Percentiles rank a stretch among this genome's conserved stretches.
These are phyloP conservation scores for Aspergillus egyptiacus DNA, from an alignment of 495 filamentous ascomycete species.

Conservation along the genomic window DNA sequence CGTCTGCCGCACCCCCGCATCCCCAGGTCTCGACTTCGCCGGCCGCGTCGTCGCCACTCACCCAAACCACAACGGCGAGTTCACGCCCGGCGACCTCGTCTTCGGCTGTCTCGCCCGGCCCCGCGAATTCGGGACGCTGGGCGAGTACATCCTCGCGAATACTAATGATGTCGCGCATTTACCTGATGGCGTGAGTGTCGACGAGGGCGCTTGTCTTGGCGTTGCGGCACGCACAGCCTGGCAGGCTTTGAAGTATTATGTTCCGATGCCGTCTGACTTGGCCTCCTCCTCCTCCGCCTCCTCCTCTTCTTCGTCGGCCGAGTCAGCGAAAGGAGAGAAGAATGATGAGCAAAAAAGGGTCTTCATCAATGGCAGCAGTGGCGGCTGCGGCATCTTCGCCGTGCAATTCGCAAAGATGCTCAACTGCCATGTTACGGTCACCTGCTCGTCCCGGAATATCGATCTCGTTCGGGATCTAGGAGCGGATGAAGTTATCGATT, in stretches of 20 bases:
- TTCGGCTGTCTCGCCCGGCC: conserved; percentile 45
- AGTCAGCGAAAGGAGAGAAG: no score
- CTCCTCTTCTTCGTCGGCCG: not conserved
- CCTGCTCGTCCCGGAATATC: conserved; percentile 54
- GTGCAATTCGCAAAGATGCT: conserved; percentile 62
- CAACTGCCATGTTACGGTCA: conserved; percentile 57
- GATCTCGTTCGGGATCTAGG: conserved; percentile 53
- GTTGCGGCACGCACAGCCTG: conserved; percentile 55
- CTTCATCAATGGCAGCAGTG: conserved; percentile 64
- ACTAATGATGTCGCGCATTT: conserved; percentile 27
- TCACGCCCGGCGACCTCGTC: conserved; percentile 49
- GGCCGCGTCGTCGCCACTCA: conserved; percentile 50
- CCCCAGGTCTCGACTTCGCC: conserved; percentile 59
- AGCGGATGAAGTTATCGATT: conserved; percentile 66
- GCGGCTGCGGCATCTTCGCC: conserved; percentile 54
- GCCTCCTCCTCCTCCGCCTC: no score
- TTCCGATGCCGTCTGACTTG: no score
- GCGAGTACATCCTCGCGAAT: conserved; percentile 43
- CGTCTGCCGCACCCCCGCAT: conserved; percentile 40
- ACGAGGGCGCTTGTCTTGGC: conserved; percentile 47
- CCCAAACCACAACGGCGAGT: conserved; percentile 20
- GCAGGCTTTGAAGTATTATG: conserved; percentile 51
- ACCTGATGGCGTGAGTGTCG: conserved; percentile 46
- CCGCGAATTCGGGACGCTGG: conserved; percentile 45
- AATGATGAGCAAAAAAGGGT: conserved; percentile 34